Conservation (phyloP, 345 rosid genomes). For the Lepidium africanum region DNA sequence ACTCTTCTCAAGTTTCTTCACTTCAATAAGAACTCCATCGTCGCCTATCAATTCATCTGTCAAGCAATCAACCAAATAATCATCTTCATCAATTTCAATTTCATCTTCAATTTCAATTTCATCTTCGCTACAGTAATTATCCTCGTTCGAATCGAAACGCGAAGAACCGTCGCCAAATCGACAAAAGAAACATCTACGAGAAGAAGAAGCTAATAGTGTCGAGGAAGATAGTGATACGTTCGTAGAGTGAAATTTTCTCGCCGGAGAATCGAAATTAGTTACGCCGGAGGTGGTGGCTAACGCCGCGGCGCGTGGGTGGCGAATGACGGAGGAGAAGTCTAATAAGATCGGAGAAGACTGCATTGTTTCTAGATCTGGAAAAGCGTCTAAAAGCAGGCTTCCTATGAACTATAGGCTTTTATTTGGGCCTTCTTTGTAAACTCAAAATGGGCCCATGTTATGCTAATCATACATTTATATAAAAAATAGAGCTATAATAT, state of each 20-base stretch:
- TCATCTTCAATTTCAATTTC: slow-evolving; percentile 10
- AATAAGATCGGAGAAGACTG: slow-evolving; percentile 27
- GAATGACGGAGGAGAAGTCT: slow-evolving; percentile 9
- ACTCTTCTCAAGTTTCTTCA: slow-evolving; percentile 53
- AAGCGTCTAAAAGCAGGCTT: background rate
- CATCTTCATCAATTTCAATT: slow-evolving; percentile 14
- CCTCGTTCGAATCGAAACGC: slow-evolving; percentile 6
- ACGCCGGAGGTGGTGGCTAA: slow-evolving; percentile 1
- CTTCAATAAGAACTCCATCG: slow-evolving; percentile 49
- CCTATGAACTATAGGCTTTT: slow-evolving; percentile 13
- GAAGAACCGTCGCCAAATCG: slow-evolving; percentile 25
- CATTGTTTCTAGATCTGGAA: slow-evolving; percentile 30
- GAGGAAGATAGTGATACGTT: background rate
- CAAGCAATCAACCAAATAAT: slow-evolving; percentile 21
- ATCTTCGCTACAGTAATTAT: background rate
- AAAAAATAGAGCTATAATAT: too few relatives aligned
- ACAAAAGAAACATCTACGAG: slow-evolving; percentile 22
- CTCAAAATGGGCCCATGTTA: background rate
- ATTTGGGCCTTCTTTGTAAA: slow-evolving; percentile 17
- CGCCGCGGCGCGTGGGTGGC: slow-evolving; percentile 19
- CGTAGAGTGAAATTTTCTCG: background rate
- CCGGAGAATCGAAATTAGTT: background rate
- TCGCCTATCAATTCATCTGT: slow-evolving; percentile 38
- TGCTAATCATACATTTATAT: background rate
- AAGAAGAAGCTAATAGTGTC: background rate